These are phyloP conservation scores for Penicillium maclennaniae DNA, from an alignment of 495 filamentous ascomycete species.

Conservation along the genomic window DNA sequence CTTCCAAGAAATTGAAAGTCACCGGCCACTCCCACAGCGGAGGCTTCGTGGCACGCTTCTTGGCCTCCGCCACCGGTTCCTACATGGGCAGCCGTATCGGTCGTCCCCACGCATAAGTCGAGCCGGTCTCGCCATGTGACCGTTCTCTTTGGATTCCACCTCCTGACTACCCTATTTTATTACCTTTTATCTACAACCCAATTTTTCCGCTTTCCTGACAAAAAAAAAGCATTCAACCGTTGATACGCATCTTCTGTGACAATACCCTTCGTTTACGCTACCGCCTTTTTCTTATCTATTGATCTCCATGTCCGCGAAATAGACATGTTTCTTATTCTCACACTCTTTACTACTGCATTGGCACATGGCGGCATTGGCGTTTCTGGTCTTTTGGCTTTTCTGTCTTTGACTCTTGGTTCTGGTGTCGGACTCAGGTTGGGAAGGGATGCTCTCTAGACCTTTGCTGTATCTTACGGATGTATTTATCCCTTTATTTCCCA, in stretches of 20 bases:
- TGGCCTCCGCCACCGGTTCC: constrained; percentile 41
- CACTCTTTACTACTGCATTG: constrained; percentile 17
- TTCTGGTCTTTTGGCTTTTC: not conserved
- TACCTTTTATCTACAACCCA: not conserved
- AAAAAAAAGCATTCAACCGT: constrained; percentile 24
- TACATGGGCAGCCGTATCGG: constrained; percentile 41
- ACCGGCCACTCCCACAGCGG: constrained; percentile 21
- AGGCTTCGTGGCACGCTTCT: constrained; percentile 43
- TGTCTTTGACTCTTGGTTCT: not conserved
- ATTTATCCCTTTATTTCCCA: constrained; percentile 11
- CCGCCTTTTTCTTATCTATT: not conserved
- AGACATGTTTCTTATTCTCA: constrained; percentile 2
- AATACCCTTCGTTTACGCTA: constrained; percentile 18
- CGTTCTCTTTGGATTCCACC: not conserved
- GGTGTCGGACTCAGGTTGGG: constrained; percentile 1
- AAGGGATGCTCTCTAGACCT: constrained; percentile 5
- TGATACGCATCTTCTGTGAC: constrained; percentile 20
- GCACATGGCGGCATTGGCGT: constrained; percentile 10
- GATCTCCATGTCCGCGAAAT: constrained; percentile 1
- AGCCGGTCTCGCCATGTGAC: constrained; percentile 21
- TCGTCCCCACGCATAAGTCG: constrained; percentile 31
- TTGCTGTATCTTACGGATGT: constrained; percentile 12
- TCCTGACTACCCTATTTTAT: not conserved
- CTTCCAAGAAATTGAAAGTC: constrained; percentile 44
- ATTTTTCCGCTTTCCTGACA: constrained; percentile 10